phyloP scores from a whole-genome alignment of 768 basidiomycete genomes.

The Leccinum subgranulosum region DNA sequence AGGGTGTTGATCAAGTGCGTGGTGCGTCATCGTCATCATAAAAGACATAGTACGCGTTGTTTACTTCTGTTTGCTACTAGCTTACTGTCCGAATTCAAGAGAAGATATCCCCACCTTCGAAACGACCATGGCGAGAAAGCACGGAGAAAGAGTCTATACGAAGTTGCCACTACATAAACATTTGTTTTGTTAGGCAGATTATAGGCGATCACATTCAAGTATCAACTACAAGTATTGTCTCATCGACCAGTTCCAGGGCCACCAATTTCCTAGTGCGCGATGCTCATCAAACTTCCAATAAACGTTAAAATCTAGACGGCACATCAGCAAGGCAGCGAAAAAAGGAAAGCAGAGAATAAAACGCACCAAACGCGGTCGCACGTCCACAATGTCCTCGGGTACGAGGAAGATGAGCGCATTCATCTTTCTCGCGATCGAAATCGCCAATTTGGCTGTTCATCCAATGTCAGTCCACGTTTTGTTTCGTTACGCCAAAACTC shows the following conservation, averaged over 20 bases:
- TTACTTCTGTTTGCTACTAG: too few species aligned
- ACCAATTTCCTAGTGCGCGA: constrained; percentile 35
- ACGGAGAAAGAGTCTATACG: too few species aligned
- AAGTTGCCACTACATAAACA: neutral
- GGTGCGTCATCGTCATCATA: too few species aligned
- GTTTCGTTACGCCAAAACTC: neutral
- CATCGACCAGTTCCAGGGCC: neutral
- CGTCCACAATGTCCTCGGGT: constrained; percentile 95
- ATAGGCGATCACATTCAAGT: neutral
- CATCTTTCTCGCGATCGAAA: constrained; percentile 98
- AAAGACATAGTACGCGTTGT: too few species aligned
- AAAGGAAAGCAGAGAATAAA: neutral
- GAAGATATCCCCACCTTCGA: too few species aligned
- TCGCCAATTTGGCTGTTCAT: constrained; percentile 83
- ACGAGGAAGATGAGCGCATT: constrained; percentile 95
- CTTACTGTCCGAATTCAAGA: too few species aligned
- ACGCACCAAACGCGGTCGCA: constrained; percentile 84
- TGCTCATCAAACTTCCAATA: constrained; percentile 88
- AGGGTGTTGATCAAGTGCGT: too few species aligned
- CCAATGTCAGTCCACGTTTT: neutral
- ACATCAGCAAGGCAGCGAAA: neutral
- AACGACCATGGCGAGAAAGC: too few species aligned
- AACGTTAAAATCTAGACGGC: constrained; percentile 82
- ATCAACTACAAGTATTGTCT: neutral
- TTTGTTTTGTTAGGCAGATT: neutral